Conservation (phyloP, 176 grass and related monocot genomes). For the Aegilops tauschii region DNA sequence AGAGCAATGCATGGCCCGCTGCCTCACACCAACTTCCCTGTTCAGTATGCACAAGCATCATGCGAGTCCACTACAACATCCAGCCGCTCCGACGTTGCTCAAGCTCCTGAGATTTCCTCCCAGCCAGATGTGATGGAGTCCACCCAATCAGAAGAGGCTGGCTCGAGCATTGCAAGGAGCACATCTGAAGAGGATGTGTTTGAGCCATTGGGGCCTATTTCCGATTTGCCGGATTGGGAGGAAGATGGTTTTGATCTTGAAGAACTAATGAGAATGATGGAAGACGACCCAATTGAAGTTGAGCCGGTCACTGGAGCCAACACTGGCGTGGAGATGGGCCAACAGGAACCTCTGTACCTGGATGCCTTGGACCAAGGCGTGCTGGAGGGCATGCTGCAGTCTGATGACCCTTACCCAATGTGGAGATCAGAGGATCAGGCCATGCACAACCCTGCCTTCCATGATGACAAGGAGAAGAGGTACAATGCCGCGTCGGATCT, state of each 20-base stretch:
- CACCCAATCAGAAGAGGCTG: too few relatives aligned
- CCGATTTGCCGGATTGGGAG: too few relatives aligned
- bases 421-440: conserved; percentile 6
- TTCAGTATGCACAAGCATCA: neutral
- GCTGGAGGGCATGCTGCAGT: too few relatives aligned
- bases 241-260: neutral
- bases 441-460: neutral
- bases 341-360: too few relatives aligned
- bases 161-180: too few relatives aligned
- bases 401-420: neutral
- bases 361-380: too few relatives aligned
- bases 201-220: too few relatives aligned
- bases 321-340: too few relatives aligned
- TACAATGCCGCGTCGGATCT: too few relatives aligned
- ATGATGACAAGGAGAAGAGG: neutral
- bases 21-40: conserved; percentile 59
- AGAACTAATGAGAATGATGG: conserved; percentile 59
- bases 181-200: too few relatives aligned
- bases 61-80: conserved; percentile 47
- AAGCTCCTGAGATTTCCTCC: conserved; percentile 3
- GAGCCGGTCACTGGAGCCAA: neutral
- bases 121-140: neutral
- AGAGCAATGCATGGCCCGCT: too few relatives aligned
- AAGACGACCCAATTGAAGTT: conserved; percentile 34
- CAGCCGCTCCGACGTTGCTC: conserved; percentile 12